phyloP scores from a whole-genome alignment of 257 asterid genomes.

The Coffea canephora region DNA sequence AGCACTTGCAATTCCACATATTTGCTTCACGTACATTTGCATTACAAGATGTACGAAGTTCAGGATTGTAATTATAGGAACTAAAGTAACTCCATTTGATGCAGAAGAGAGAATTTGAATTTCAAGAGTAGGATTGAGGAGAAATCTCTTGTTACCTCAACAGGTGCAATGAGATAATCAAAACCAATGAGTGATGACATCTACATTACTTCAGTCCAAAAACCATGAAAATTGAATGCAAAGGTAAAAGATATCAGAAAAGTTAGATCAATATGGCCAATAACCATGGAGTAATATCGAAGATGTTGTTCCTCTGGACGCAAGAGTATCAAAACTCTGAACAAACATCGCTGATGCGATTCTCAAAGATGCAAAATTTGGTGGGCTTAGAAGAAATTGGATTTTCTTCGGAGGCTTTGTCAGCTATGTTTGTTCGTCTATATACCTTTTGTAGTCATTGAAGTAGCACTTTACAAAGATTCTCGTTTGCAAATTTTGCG shows the following conservation, averaged over 20 bases:
- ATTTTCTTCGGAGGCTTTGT: neutral
- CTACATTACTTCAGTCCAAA: neutral
- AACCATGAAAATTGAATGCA: neutral
- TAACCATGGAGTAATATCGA: neutral
- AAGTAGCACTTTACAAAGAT: neutral
- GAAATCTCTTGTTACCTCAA: neutral
- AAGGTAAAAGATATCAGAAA: neutral
- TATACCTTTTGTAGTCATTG: neutral
- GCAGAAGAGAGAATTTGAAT: neutral
- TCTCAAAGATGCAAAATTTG: neutral
- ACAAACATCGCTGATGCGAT: neutral
- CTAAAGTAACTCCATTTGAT: neutral
- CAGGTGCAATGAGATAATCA: neutral
- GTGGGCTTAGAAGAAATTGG: neutral
- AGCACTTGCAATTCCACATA: neutral
- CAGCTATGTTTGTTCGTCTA: neutral
- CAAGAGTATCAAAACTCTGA: neutral
- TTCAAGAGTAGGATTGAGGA: neutral
- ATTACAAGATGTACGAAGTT: neutral
- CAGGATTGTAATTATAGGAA: neutral
- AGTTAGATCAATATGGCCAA: neutral
- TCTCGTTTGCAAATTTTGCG: neutral
- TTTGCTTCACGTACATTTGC: neutral
- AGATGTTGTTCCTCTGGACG: neutral
- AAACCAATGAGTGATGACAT: neutral